Percentiles rank a stretch among this genome's conserved stretches.
Evolutionary conservation across 345 rosid genomes (phyloP).

Genomic region (Populus tremula): DNA sequence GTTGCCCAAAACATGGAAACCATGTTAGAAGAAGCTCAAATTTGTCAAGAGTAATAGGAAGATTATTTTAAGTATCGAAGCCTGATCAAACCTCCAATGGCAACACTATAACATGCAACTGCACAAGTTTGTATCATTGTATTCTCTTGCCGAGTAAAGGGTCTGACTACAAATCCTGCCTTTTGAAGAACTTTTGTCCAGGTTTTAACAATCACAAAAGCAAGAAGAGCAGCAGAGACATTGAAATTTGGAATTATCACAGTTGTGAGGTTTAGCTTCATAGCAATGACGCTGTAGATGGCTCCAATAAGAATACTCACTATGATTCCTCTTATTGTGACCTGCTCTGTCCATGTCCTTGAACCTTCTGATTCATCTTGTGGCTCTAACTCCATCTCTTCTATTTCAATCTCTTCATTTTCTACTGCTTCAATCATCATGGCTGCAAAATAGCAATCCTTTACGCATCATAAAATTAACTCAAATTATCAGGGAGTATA

Average conservation of each 20-base stretch:
- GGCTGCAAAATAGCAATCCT: too few relatives aligned
- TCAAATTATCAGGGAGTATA: too few relatives aligned
- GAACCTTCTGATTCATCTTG: constrained; percentile 10
- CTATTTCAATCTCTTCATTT: constrained; percentile 34
- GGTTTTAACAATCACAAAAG: constrained; percentile 66
- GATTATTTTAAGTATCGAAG: not conserved
- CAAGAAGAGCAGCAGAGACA: constrained; percentile 84
- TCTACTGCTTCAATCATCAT: constrained; percentile 14
- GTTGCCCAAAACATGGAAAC: not conserved
- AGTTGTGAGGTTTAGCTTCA: constrained; percentile 81
- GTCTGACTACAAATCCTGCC: constrained; percentile 59
- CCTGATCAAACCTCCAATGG: constrained; percentile 72
- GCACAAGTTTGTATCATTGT: constrained; percentile 95
- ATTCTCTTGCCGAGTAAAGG: constrained; percentile 89
- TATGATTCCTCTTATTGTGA: constrained; percentile 65
- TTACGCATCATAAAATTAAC: too few relatives aligned
- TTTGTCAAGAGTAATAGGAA: not conserved
- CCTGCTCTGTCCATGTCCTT: constrained; percentile 67
- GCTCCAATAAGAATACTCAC: constrained; percentile 73
- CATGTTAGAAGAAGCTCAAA: not conserved
- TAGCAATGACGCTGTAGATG: constrained; percentile 73
- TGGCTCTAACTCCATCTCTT: constrained; percentile 7
- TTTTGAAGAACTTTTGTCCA: constrained; percentile 77
- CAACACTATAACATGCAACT: constrained; percentile 87
- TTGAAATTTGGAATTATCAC: constrained; percentile 76